These are phyloP conservation scores for Limtongia smithiae DNA, from an alignment of 805 yeast species.

Conservation along the genomic window DNA sequence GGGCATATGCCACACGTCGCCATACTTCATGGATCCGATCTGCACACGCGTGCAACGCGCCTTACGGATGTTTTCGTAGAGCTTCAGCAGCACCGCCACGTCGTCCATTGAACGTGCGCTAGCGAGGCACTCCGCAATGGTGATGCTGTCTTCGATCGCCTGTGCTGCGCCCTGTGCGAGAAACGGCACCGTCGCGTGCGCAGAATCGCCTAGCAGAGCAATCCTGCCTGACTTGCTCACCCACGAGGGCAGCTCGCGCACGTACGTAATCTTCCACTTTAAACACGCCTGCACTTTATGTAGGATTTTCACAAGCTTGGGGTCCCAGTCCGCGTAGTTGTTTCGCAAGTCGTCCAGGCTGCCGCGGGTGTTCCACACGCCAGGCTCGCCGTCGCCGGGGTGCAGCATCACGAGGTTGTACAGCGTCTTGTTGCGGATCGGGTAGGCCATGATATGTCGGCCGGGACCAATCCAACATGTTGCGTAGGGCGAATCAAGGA, in stretches of 20 bases:
- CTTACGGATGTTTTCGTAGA: slow-evolving; percentile 7
- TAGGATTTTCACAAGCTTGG: slow-evolving; percentile 29
- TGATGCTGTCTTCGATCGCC: slow-evolving; percentile 36
- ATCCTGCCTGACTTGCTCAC: slow-evolving; percentile 32
- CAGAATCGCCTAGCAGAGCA: slow-evolving; percentile 39
- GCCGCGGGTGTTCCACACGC: slow-evolving; percentile 2
- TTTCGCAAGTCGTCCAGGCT: slow-evolving; percentile 30
- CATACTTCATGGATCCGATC: slow-evolving; percentile 1
- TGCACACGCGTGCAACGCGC: slow-evolving; percentile 4
- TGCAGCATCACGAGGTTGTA: slow-evolving; percentile 14
- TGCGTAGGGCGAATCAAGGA: slow-evolving; percentile 8
- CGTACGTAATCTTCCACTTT: slow-evolving; percentile 34
- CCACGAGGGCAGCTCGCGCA: slow-evolving; percentile 34
- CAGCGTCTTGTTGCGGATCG: slow-evolving; percentile 3
- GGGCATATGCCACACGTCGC: slow-evolving; percentile 6
- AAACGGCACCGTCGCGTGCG: slow-evolving; percentile 39
- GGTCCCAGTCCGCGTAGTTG: slow-evolving; percentile 34
- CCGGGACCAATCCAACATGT: slow-evolving; percentile 21
- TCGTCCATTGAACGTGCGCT: neutral
- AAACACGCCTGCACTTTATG: slow-evolving; percentile 24
- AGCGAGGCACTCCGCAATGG: neutral
- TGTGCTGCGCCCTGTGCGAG: slow-evolving; percentile 37
- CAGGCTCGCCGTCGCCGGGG: slow-evolving; percentile 12
- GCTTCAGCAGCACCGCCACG: neutral
- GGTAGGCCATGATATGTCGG: slow-evolving; percentile 8